phyloP scores from a whole-genome alignment of 495 filamentous ascomycete species.

The Pyrenula massariospora region DNA sequence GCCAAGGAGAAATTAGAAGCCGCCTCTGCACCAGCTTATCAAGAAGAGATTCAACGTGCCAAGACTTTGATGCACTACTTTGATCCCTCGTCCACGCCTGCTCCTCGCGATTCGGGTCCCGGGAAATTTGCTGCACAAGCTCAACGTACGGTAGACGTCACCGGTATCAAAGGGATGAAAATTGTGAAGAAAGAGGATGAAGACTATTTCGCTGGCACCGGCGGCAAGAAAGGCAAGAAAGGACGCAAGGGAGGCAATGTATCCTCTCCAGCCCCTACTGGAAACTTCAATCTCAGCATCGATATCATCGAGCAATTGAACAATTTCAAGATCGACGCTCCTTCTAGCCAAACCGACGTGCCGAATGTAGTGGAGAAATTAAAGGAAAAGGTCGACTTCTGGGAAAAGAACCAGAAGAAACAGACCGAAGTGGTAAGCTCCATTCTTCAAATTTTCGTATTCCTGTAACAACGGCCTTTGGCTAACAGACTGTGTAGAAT shows the following conservation, averaged over 20 bases:
- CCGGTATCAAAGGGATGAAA: conserved; percentile 63
- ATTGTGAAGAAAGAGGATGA: conserved; percentile 79
- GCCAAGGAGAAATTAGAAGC: conserved; percentile 81
- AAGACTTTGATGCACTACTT: conserved; percentile 82
- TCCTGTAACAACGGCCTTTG: neutral
- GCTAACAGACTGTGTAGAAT: conserved; percentile 39
- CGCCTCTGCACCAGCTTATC: conserved; percentile 77
- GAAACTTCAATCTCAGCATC: conserved; percentile 77
- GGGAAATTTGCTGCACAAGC: conserved; percentile 65
- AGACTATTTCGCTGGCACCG: conserved; percentile 69
- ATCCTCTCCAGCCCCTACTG: conserved; percentile 28
- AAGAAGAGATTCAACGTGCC: conserved; percentile 79
- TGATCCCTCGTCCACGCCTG: conserved; percentile 58
- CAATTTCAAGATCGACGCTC: conserved; percentile 73
- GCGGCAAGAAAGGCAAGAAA: conserved; percentile 88
- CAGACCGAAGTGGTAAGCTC: conserved; percentile 81
- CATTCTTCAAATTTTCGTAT: neutral
- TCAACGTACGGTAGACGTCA: conserved; percentile 68
- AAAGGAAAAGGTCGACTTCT: conserved; percentile 79
- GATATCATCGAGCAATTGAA: conserved; percentile 83
- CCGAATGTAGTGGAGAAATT: conserved; percentile 72
- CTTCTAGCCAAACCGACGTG: conserved; percentile 73
- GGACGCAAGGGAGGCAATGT: conserved; percentile 56
- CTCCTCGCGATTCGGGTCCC: conserved; percentile 41
- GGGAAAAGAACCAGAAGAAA: conserved; percentile 80